Conservation (phyloP, 768 basidiomycete genomes). For the Podaxis sp. region DNA sequence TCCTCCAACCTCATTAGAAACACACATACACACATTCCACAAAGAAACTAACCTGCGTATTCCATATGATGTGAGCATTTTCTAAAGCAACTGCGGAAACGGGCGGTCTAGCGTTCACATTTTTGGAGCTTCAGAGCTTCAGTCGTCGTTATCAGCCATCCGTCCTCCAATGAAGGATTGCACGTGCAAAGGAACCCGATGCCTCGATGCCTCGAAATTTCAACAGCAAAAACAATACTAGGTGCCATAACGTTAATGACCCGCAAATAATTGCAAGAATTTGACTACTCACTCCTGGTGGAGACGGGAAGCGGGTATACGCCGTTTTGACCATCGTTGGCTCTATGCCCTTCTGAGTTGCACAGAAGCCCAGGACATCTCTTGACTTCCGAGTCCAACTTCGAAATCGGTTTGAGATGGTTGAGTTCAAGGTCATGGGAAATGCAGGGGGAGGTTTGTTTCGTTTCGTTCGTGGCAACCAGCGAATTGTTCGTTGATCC, state of each 20-base stretch:
- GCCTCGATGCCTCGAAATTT: neutral
- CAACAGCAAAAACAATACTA: constrained; percentile 2
- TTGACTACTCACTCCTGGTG: neutral
- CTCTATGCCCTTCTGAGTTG: neutral
- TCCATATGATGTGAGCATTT: neutral
- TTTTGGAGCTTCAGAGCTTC: neutral
- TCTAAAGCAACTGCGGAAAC: neutral
- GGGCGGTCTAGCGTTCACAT: neutral
- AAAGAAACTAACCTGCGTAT: too few species aligned
- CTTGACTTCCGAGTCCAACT: neutral
- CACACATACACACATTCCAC: neutral
- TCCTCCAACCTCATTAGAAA: neutral
- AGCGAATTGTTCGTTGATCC: neutral
- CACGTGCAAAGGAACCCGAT: neutral
- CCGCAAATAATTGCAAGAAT: too few species aligned
- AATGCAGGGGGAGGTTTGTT: neutral
- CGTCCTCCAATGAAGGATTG: too few species aligned
- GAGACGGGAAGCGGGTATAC: neutral
- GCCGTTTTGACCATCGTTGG: neutral
- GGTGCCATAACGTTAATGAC: neutral
- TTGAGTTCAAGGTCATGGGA: neutral
- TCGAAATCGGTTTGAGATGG: neutral
- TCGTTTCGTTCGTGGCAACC: neutral
- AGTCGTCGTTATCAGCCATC: too few species aligned
- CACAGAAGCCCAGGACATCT: neutral